phyloP scores from a whole-genome alignment of 306 rosid species.

The Trifolium fragiferum region DNA sequence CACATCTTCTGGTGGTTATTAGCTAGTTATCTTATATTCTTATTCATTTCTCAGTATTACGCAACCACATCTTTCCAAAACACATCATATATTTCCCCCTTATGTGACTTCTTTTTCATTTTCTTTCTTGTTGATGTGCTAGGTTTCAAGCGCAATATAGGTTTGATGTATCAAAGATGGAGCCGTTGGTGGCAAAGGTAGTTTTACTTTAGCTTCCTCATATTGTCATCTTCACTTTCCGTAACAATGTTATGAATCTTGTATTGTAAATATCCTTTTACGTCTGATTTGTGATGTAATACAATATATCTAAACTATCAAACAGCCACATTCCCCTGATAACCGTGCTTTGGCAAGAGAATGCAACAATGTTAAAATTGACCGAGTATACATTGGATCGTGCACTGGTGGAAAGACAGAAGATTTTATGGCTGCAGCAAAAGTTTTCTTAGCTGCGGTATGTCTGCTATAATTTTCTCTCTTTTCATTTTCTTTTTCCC shows the following conservation, averaged over 20 bases:
- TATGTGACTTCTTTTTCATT: not conserved
- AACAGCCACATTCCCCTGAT: slow-evolving; percentile 93
- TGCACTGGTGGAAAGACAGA: slow-evolving; percentile 93
- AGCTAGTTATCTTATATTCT: not conserved
- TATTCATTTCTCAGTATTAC: not conserved
- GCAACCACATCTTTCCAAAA: no score
- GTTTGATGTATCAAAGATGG: slow-evolving; percentile 77
- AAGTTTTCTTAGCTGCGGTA: slow-evolving; percentile 75
- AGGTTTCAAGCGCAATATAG: slow-evolving; percentile 74
- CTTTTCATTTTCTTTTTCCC: not conserved
- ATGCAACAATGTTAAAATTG: slow-evolving; percentile 85
- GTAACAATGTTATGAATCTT: not conserved
- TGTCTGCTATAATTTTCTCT: slow-evolving; percentile 29
- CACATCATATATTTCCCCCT: not conserved
- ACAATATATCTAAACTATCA: not conserved
- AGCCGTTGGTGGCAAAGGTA: slow-evolving; percentile 91
- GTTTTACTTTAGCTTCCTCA: slow-evolving; percentile 17
- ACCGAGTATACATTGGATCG: slow-evolving; percentile 84
- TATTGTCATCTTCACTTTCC: slow-evolving; percentile 1
- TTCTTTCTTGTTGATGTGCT: slow-evolving; percentile 28
- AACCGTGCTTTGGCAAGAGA: slow-evolving; percentile 91
- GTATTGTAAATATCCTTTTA: not conserved
- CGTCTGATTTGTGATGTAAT: slow-evolving; percentile 26
- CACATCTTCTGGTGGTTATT: not conserved
- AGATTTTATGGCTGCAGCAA: slow-evolving; percentile 90